A percentile compares a stretch with the other conserved stretches of the same genome.
phyloP scores from a whole-genome alignment of 768 basidiomycete species.

The Omphalotus guepiniiformis region DNA sequence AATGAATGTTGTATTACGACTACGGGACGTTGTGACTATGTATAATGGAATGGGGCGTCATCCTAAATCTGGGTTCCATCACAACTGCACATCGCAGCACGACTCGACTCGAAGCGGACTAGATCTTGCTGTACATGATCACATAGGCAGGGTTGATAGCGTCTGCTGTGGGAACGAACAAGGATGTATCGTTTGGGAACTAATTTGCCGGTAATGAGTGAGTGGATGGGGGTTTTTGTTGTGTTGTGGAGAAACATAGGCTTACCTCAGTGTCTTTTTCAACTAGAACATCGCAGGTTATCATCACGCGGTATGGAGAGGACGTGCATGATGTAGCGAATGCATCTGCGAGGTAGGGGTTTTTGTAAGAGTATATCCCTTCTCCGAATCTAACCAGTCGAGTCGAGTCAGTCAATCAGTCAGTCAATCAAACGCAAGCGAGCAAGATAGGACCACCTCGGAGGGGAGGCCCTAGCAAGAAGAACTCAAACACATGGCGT shows the following conservation, averaged over 20 bases:
- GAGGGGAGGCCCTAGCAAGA: no score
- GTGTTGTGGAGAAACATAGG: no score
- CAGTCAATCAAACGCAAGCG: background rate
- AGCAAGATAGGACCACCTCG: no score
- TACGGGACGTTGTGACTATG: no score
- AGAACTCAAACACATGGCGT: no score
- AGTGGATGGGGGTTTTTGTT: background rate
- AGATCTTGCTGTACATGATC: conserved; percentile 3
- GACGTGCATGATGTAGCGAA: conserved; percentile 33
- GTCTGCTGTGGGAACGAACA: background rate
- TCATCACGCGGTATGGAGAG: conserved; percentile 37
- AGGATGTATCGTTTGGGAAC: background rate
- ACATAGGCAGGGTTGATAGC: conserved; percentile 4
- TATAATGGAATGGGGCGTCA: no score
- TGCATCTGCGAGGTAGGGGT: conserved; percentile 30
- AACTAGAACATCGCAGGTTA: conserved; percentile 28
- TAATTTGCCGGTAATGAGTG: background rate
- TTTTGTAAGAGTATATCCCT: conserved; percentile 31
- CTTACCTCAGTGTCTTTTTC: background rate
- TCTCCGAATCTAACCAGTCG: conserved; percentile 30
- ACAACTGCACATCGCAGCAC: no score
- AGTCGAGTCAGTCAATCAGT: no score
- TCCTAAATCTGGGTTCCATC: no score
- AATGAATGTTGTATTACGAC: no score
- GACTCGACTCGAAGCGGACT: no score